phyloP scores from a whole-genome alignment of 257 asterid species.

The Petunia secreta region DNA sequence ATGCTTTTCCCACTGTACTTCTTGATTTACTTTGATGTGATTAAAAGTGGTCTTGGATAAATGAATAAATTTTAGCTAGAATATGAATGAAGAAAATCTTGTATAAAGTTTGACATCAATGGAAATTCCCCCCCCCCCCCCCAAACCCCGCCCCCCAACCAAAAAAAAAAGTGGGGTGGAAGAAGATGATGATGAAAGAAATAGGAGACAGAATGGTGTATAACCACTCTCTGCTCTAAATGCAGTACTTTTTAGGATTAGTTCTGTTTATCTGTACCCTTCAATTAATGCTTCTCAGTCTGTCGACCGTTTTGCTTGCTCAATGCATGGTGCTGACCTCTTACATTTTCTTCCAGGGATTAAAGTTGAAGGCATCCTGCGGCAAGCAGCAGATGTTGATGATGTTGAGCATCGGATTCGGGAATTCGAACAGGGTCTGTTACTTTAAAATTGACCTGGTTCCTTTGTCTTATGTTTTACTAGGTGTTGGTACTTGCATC shows the following conservation, averaged over 20 bases:
- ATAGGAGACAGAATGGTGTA: neutral
- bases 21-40: constrained; percentile 12
- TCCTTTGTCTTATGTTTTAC: neutral
- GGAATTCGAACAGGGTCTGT: constrained; percentile 91
- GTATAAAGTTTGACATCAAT: too few relatives aligned
- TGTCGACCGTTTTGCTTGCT: neutral
- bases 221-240: neutral
- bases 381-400: constrained; percentile 99
- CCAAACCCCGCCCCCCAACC: too few relatives aligned
- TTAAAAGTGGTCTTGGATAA: constrained; percentile 9
- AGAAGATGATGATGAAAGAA: too few relatives aligned
- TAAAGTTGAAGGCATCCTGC: constrained; percentile 86
- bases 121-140: too few relatives aligned
- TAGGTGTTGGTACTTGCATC: constrained; percentile 21
- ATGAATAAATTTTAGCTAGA: neutral
- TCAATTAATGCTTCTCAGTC: neutral
- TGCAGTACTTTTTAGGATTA: neutral
- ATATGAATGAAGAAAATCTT: neutral
- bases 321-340: constrained; percentile 36
- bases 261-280: neutral
- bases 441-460: constrained; percentile 8
- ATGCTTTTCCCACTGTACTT: constrained; percentile 9
- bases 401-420: constrained; percentile 87
- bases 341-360: constrained; percentile 58
- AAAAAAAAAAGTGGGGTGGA: too few relatives aligned